Evolutionary conservation across 768 basidiomycete genomes (phyloP).

Genomic region (Xerocomus brunneocitrinus): DNA sequence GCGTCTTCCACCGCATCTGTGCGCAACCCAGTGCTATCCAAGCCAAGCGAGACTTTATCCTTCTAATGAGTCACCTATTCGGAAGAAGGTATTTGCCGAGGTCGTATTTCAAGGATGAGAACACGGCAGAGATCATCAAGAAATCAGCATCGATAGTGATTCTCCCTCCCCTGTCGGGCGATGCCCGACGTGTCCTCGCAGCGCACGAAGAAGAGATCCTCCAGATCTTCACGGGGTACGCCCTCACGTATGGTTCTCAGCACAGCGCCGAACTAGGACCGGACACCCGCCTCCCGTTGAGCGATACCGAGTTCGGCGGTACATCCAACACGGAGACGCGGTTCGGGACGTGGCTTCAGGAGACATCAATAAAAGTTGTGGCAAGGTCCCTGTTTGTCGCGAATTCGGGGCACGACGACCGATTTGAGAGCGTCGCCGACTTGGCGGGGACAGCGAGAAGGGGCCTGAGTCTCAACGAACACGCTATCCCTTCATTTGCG

Average conservation of each 20-base stretch:
- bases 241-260: slow-evolving; percentile 43
- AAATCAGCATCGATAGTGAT: slow-evolving; percentile 55
- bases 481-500: slow-evolving; percentile 56
- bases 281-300: slow-evolving; percentile 49
- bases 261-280: slow-evolving; percentile 35
- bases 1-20: slow-evolving; percentile 57
- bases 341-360: slow-evolving; percentile 36
- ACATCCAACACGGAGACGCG: slow-evolving; percentile 8
- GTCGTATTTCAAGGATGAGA: slow-evolving; percentile 37
- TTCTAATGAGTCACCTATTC: slow-evolving; percentile 62
- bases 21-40: slow-evolving; percentile 31
- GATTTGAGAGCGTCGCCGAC: slow-evolving; percentile 47
- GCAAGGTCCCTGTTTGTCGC: slow-evolving; percentile 63
- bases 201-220: slow-evolving; percentile 49
- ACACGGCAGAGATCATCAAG: slow-evolving; percentile 32
- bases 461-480: slow-evolving; percentile 53
- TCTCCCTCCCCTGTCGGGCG: slow-evolving; percentile 44
- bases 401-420: slow-evolving; percentile 61
- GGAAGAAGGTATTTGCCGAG: slow-evolving; percentile 52
- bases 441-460: slow-evolving; percentile 46
- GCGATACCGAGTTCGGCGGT: slow-evolving; percentile 27
- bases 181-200: slow-evolving; percentile 38
- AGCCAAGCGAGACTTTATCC: slow-evolving; percentile 48
- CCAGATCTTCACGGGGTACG: slow-evolving; percentile 53
- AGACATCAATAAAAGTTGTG: slow-evolving; percentile 34